Percentiles rank a stretch among this genome's conserved stretches.
These are phyloP conservation scores for Botrytis fragariae DNA, from an alignment of 2,329 filamentous ascomycete genomes.

Conservation along the genomic window DNA sequence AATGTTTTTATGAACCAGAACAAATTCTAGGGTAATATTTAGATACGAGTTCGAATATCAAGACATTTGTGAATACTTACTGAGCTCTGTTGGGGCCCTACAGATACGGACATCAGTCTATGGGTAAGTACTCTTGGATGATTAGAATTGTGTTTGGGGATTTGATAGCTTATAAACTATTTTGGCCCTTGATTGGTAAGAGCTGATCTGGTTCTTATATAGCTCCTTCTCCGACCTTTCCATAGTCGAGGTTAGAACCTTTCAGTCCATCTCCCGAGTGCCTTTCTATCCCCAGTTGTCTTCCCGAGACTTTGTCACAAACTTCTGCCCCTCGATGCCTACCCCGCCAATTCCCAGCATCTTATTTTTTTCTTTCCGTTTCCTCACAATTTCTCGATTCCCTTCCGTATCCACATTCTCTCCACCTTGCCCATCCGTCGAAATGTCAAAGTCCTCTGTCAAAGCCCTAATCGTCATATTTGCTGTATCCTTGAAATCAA, in stretches of 20 bases:
- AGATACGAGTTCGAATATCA: not conserved
- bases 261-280: not conserved
- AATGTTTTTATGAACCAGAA: too few relatives aligned
- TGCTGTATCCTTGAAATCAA: constrained; percentile 6
- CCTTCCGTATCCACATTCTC: not conserved
- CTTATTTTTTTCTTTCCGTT: not conserved
- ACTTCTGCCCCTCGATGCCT: not conserved
- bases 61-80: too few relatives aligned
- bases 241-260: not conserved
- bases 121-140: too few relatives aligned
- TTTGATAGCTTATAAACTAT: not conserved
- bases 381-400: not conserved
- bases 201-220: not conserved
- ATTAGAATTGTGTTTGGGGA: not conserved
- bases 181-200: not conserved
- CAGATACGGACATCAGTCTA: not conserved
- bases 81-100: too few relatives aligned
- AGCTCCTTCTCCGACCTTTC: not conserved
- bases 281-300: not conserved
- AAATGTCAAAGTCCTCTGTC: constrained; percentile 9
- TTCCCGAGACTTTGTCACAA: not conserved
- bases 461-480: constrained; percentile 9
- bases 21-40: too few relatives aligned
- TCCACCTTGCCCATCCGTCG: constrained; percentile 3
- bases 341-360: not conserved